Evolutionary conservation across 176 grass and related monocot genomes (phyloP).

Genomic region (Oryza meridionalis): DNA sequence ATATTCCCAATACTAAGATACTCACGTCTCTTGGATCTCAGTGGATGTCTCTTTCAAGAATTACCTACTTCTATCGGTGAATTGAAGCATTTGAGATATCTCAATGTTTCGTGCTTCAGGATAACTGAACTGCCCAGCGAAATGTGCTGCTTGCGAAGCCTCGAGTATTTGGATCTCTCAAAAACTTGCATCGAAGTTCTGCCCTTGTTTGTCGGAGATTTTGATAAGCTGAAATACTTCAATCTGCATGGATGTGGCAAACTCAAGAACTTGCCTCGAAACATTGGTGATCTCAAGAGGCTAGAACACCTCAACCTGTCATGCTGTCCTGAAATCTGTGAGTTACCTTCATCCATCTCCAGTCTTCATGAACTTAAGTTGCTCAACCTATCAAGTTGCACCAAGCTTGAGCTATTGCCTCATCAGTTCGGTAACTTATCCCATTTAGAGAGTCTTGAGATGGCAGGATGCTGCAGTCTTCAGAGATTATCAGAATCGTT

Average conservation of each 20-base stretch:
- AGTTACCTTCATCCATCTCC: slow-evolving; percentile 11
- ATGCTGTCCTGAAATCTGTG: background rate
- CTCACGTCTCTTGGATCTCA: slow-evolving; percentile 33
- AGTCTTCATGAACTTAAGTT: slow-evolving; percentile 22
- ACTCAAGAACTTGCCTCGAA: background rate
- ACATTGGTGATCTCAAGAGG: slow-evolving; percentile 18
- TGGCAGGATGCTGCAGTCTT: slow-evolving; percentile 43
- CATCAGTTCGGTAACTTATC: slow-evolving; percentile 22
- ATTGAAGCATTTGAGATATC: slow-evolving; percentile 43
- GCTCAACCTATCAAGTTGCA: slow-evolving; percentile 43
- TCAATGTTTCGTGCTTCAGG: slow-evolving; percentile 26
- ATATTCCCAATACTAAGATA: slow-evolving; percentile 11
- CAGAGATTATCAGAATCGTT: slow-evolving; percentile 45
- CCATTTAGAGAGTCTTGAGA: slow-evolving; percentile 34
- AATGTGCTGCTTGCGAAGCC: slow-evolving; percentile 28
- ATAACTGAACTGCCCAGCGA: slow-evolving; percentile 17
- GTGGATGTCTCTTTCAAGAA: background rate
- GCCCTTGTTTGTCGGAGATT: background rate
- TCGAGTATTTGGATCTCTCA: slow-evolving; percentile 35
- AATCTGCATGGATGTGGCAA: slow-evolving; percentile 30
- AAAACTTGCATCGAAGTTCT: slow-evolving; percentile 25
- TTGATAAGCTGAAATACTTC: slow-evolving; percentile 37
- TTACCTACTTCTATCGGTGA: slow-evolving; percentile 10
- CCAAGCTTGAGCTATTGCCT: slow-evolving; percentile 30
- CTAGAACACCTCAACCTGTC: slow-evolving; percentile 31